Evolutionary conservation across 2,329 filamentous ascomycete genomes (phyloP), one percentile per base, ranked within the genome.

Genomic region (Apiospora pterosperma): DNA sequence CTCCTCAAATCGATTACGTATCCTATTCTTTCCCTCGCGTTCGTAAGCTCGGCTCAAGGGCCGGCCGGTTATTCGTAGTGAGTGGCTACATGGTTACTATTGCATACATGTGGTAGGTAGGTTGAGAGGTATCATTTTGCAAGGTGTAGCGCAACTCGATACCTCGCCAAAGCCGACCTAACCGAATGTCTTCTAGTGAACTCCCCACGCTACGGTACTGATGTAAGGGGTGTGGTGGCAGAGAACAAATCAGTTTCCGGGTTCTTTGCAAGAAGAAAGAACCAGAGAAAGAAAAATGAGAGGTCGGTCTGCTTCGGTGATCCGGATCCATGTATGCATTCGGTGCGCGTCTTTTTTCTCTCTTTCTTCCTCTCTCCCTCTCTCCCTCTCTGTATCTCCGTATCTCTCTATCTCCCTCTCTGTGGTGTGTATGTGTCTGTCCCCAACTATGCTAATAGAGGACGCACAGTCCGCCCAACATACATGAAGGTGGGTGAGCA

Each of bases 161-260:
- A 61, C 59, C 28, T 16, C 39, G 39, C 36, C n/a, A 21, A 48
- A 42, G 60, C 60, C 60, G 60, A 34, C 41, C 60, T 62, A 62
- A 62, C 60, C 60, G 60, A 36, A 62, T 42, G 39, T 19, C 39
- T 62, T 34, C 41, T 62, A 62, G 60, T 42, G 28, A 62, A 28
- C 25, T 48, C 60, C 39, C 60, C 60, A 23, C 60, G 41, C 39
- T 48, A 16, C 60, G 39, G 59, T 61, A 38, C 59, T 60, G 58
- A 28, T 39, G 34, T 60, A 39, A 39, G 58, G 58, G 58, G 58
- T 10, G 19, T 11, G 38, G 38, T 36, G 58, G 58, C 34, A 60
- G 34, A n/a, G 28, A 34, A 25, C 31, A 8, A 28, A 55, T 55
- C 48, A 5, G 28, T 34, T 55, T 55, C 28, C 48, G 48, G 48